phyloP scores from a whole-genome alignment of 768 basidiomycete genomes.

The Lactarius psammicola region DNA sequence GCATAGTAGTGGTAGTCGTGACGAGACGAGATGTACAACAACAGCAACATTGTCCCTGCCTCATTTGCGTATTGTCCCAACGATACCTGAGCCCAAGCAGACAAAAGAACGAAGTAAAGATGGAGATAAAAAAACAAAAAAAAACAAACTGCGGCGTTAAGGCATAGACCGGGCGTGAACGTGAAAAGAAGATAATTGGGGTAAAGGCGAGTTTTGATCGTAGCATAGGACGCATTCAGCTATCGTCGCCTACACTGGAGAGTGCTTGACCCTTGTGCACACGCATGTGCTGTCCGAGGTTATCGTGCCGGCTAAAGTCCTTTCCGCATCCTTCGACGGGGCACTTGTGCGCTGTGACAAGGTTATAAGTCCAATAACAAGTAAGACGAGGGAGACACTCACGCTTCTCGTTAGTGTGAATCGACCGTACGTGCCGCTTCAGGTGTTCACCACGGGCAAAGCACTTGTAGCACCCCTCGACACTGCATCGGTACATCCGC shows the following conservation, averaged over 20 bases:
- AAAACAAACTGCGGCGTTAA: background rate
- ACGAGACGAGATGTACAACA: slow-evolving; percentile 8
- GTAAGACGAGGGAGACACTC: slow-evolving; percentile 37
- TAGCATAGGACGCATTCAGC: slow-evolving; percentile 5
- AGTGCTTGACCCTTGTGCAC: slow-evolving; percentile 53
- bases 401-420: slow-evolving; percentile 94
- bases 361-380: slow-evolving; percentile 18
- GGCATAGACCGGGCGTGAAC: slow-evolving; percentile 3
- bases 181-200: background rate
- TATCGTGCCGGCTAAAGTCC: slow-evolving; percentile 85
- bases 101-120: background rate
- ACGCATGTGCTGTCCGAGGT: slow-evolving; percentile 85
- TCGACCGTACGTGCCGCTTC: slow-evolving; percentile 83
- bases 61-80: slow-evolving; percentile 22
- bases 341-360: slow-evolving; percentile 68
- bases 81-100: slow-evolving; percentile 24
- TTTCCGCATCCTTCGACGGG: slow-evolving; percentile 77
- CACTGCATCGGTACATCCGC: slow-evolving; percentile 64
- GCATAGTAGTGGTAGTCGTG: slow-evolving; percentile 21
- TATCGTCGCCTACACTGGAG: slow-evolving; percentile 5
- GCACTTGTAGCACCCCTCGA: slow-evolving; percentile 82
- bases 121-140: slow-evolving; percentile 4
- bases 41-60: slow-evolving; percentile 25
- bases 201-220: no score
- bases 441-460: slow-evolving; percentile 88